These are phyloP conservation scores for Aechmea fasciata DNA, from an alignment of 176 grass and related monocot species.

Conservation along the genomic window DNA sequence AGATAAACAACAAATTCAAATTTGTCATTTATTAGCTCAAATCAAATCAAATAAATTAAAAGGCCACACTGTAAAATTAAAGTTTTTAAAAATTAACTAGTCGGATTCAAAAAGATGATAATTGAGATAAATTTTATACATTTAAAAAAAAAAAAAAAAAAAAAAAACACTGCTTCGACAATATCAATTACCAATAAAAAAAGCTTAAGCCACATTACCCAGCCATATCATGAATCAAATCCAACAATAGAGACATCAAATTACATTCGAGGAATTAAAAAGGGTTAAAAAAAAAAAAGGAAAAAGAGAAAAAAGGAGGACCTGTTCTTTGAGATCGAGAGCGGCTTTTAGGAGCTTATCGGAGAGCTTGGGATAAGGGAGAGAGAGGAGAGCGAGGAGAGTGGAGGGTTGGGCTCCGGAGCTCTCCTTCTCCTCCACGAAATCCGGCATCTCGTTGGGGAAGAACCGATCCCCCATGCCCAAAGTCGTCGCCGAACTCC, in stretches of 20 bases:
- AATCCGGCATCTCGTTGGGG: constrained; percentile 68
- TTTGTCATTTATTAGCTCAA: too few species aligned
- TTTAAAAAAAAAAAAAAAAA: not conserved
- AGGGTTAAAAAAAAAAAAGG: not conserved
- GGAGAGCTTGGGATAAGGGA: constrained; percentile 47
- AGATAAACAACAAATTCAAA: too few species aligned
- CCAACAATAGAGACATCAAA: too few species aligned
- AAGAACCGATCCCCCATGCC: constrained; percentile 83
- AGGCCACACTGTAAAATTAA: too few species aligned
- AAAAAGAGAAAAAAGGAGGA: not conserved
- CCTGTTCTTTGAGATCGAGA: constrained; percentile 75
- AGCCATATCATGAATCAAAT: too few species aligned
- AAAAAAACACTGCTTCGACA: not conserved
- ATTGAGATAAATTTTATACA: too few species aligned
- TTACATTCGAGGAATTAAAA: too few species aligned
- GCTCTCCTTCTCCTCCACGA: constrained; percentile 47
- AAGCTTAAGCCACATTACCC: too few species aligned
- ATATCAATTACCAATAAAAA: too few species aligned
- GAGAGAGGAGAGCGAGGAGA: constrained; percentile 40
- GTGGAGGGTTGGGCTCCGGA: constrained; percentile 13
- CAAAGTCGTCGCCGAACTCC: not conserved
- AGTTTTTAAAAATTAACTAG: too few species aligned
- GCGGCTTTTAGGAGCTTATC: constrained; percentile 39
- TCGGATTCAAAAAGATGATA: too few species aligned
- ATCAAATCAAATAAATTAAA: too few species aligned